Percentiles rank a stretch among this genome's conserved stretches.
phyloP scores from a whole-genome alignment of 116 monocot genomes.

The Papilionanthe hybrid region DNA sequence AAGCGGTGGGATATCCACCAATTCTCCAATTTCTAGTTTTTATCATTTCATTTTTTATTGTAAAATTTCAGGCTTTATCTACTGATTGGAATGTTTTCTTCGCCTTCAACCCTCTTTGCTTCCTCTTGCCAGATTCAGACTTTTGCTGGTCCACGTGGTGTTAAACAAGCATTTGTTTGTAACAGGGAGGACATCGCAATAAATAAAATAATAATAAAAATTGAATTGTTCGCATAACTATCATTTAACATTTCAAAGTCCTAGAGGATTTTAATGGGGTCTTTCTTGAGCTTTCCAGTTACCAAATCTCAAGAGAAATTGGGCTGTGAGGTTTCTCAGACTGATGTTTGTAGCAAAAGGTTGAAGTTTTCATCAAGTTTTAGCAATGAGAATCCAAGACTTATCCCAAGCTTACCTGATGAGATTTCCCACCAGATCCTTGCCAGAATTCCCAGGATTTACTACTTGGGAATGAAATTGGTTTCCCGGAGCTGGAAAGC shows the following conservation, averaged over 20 bases:
- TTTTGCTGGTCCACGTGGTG: not conserved
- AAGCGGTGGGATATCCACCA: not conserved
- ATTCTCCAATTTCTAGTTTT: not conserved
- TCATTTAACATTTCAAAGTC: not conserved
- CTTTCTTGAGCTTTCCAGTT: conserved; percentile 46
- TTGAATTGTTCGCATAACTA: not conserved
- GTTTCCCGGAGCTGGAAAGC: conserved; percentile 77
- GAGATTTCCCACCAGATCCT: conserved; percentile 82
- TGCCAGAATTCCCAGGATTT: conserved; percentile 74
- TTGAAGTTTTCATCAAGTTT: conserved; percentile 42
- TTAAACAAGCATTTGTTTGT: not conserved
- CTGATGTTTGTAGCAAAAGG: conserved; percentile 60
- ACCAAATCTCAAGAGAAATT: conserved; percentile 19
- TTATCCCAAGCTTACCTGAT: conserved; percentile 76
- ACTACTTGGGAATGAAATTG: conserved; percentile 49
- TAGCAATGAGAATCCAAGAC: conserved; percentile 32
- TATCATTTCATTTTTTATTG: not conserved
- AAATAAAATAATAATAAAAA: not conserved
- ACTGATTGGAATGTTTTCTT: not conserved
- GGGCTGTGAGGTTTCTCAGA: conserved; percentile 9
- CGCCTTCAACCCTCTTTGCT: not conserved
- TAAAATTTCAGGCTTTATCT: not conserved
- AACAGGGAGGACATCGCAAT: not conserved
- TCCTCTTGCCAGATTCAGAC: conserved; percentile 1
- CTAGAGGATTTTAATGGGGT: conserved; percentile 42